These are phyloP conservation scores for Tarenaya hassleriana DNA, from an alignment of 345 rosid species.

Conservation along the genomic window DNA sequence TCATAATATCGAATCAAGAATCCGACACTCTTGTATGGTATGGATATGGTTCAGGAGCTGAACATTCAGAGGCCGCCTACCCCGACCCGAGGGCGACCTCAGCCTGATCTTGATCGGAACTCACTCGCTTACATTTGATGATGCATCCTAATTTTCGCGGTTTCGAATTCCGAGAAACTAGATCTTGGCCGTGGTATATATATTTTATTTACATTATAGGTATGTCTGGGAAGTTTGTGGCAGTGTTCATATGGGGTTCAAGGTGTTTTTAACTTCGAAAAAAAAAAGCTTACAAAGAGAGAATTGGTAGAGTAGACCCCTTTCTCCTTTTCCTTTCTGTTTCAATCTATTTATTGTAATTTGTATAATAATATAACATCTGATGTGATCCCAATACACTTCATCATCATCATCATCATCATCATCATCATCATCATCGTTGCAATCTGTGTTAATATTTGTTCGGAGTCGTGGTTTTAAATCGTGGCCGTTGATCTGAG, in stretches of 20 bases:
- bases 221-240: too few species aligned
- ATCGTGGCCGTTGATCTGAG: too few species aligned
- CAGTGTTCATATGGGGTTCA: too few species aligned
- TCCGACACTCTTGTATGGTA: background rate
- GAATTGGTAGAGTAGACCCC: too few species aligned
- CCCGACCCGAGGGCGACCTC: slow-evolving; percentile 64
- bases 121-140: slow-evolving; percentile 62
- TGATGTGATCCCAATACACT: slow-evolving; percentile 43
- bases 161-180: slow-evolving; percentile 14
- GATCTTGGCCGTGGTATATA: slow-evolving; percentile 13
- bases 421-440: too few species aligned
- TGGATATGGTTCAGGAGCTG: slow-evolving; percentile 57
- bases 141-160: background rate
- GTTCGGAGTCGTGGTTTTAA: too few species aligned
- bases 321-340: slow-evolving; percentile 6
- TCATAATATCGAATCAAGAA: background rate
- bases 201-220: slow-evolving; percentile 8
- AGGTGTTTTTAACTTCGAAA: too few species aligned
- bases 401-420: slow-evolving; percentile 52
- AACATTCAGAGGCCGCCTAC: slow-evolving; percentile 69
- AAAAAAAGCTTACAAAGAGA: too few species aligned
- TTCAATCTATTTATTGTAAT: slow-evolving; percentile 21
- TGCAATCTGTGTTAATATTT: too few species aligned
- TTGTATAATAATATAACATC: slow-evolving; percentile 25
- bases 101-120: slow-evolving; percentile 59